Conservation (phyloP, 1,284 basidiomycete genomes). For the Bondarzewia mesenterica region DNA sequence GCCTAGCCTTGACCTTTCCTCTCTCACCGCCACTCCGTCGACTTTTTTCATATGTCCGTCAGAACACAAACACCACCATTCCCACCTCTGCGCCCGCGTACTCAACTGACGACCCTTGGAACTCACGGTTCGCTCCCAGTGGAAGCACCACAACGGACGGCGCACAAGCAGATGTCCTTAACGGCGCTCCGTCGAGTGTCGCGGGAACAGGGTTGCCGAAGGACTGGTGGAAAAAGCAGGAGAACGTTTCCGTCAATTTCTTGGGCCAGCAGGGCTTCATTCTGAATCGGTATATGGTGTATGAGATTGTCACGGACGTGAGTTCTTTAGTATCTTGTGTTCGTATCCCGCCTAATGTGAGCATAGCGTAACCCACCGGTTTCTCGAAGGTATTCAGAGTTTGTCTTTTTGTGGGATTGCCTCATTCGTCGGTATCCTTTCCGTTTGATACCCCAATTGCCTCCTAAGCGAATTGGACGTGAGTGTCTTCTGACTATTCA, state of each 20-base stretch:
- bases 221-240: conserved; percentile 82
- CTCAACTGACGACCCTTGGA: conserved; percentile 69
- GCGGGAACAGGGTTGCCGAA: conserved; percentile 63
- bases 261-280: conserved; percentile 85
- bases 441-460: conserved; percentile 80
- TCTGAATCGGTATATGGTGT: conserved; percentile 75
- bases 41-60: conserved; percentile 29
- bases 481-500: conserved; percentile 24
- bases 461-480: conserved; percentile 88
- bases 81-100: conserved; percentile 36
- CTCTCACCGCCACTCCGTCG: conserved; percentile 45
- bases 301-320: conserved; percentile 75
- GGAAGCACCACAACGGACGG: conserved; percentile 1
- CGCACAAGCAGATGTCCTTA: conserved; percentile 24
- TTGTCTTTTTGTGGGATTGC: conserved; percentile 81
- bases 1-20: conserved; percentile 55
- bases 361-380: conserved; percentile 55
- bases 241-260: conserved; percentile 61
- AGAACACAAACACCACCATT: conserved; percentile 27
- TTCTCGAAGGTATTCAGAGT: conserved; percentile 81
- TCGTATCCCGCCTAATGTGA: background rate
- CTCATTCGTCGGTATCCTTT: conserved; percentile 80
- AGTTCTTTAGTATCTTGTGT: conserved; percentile 21
- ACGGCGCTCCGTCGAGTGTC: conserved; percentile 48
- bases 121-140: conserved; percentile 24